Evolutionary conservation across 2,329 filamentous ascomycete genomes (phyloP).

Genomic region (Penicillium paneum): DNA sequence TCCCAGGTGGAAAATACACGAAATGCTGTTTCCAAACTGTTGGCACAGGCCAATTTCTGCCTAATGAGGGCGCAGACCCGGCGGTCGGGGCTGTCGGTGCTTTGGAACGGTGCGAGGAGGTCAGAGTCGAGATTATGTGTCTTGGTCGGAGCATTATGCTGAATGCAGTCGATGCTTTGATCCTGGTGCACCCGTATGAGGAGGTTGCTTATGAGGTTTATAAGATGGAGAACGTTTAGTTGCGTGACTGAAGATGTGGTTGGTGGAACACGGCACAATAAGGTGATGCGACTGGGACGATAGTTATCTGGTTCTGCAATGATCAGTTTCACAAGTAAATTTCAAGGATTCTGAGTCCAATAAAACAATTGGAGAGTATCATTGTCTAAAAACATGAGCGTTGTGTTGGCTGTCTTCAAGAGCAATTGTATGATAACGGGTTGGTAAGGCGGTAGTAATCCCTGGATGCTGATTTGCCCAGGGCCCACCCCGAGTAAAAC

Average conservation of each 20-base stretch:
- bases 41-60: constrained; percentile 44
- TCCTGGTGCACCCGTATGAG: constrained; percentile 47
- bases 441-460: constrained; percentile 35
- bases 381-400: neutral
- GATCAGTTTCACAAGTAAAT: neutral
- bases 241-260: neutral
- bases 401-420: neutral
- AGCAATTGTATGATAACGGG: neutral
- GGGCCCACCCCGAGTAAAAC: constrained; percentile 29
- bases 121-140: constrained; percentile 45
- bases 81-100: constrained; percentile 40
- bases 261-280: neutral
- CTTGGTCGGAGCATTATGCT: constrained; percentile 38
- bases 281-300: neutral
- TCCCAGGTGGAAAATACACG: constrained; percentile 42
- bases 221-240: constrained; percentile 42
- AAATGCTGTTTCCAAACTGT: constrained; percentile 40
- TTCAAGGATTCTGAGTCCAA: neutral
- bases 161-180: constrained; percentile 41
- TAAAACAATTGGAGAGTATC: neutral
- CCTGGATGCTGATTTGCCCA: constrained; percentile 34
- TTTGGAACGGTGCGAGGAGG: constrained; percentile 42
- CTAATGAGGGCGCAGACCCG: constrained; percentile 39
- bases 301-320: neutral
- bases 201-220: constrained; percentile 46